phyloP scores from a whole-genome alignment of 2,329 filamentous ascomycete genomes.

The Penicillium sp. region DNA sequence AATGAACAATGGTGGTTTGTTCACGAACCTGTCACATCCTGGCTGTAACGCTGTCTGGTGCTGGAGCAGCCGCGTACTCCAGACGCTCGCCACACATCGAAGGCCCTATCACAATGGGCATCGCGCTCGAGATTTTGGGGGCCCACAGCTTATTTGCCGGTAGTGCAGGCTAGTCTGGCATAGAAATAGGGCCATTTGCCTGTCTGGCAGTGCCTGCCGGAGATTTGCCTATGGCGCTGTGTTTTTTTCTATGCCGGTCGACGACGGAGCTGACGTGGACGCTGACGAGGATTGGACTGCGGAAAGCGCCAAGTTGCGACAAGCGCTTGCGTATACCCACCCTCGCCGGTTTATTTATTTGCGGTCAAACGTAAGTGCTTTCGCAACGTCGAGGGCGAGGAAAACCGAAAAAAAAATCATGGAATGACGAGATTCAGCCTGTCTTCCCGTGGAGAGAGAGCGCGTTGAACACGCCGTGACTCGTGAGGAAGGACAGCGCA shows the following conservation, averaged over 20 bases:
- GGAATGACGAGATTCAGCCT: no score
- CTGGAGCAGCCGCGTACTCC: not conserved
- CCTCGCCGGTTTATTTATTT: not conserved
- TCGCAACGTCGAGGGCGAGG: not conserved
- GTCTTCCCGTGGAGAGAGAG: no score
- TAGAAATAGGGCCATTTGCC: not conserved
- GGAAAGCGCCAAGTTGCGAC: slow-evolving; percentile 1
- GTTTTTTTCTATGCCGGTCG: not conserved
- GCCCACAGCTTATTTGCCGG: not conserved
- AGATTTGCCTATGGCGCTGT: not conserved
- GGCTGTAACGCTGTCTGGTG: not conserved
- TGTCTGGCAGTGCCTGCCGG: no score
- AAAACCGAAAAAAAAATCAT: no score
- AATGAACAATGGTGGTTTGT: slow-evolving; percentile 2
- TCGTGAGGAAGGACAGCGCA: no score
- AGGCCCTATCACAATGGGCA: not conserved
- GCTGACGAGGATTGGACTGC: slow-evolving; percentile 10
- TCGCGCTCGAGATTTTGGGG: not conserved
- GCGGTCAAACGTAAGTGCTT: not conserved
- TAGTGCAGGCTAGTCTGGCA: not conserved
- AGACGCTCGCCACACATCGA: not conserved
- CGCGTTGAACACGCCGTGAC: no score
- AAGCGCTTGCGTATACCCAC: slow-evolving; percentile 1
- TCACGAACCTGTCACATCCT: not conserved
- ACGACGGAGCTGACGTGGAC: slow-evolving; percentile 9